These are phyloP conservation scores for Remersonia thermophila DNA, from an alignment of 2,329 filamentous ascomycete genomes.

Conservation along the genomic window DNA sequence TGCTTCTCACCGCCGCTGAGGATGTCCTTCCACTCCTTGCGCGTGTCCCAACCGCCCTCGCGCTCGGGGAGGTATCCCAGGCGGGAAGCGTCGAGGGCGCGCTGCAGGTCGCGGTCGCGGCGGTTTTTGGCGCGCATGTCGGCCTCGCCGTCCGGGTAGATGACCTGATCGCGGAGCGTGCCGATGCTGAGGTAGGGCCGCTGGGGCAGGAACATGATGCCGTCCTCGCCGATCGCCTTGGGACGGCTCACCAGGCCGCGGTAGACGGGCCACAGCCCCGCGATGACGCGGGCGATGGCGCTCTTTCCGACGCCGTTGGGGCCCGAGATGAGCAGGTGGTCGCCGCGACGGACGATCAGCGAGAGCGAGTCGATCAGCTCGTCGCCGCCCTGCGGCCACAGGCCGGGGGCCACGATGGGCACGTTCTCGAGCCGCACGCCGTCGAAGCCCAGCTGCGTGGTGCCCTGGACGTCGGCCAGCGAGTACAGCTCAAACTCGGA, in stretches of 20 bases:
- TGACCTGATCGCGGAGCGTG: conserved; percentile 90
- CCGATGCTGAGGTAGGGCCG: conserved; percentile 85
- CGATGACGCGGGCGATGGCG: conserved; percentile 74
- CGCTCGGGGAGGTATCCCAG: conserved; percentile 82
- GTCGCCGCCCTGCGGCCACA: conserved; percentile 85
- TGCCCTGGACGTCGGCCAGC: conserved; percentile 82
- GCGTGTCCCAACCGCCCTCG: conserved; percentile 91
- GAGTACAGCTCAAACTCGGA: conserved; percentile 59
- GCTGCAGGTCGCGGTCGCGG: conserved; percentile 64
- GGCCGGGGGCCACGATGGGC: conserved; percentile 74
- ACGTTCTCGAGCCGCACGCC: conserved; percentile 89
- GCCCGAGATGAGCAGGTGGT: conserved; percentile 89
- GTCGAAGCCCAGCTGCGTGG: conserved; percentile 87
- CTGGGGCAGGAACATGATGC: conserved; percentile 97
- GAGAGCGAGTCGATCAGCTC: conserved; percentile 81
- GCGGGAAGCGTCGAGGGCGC: conserved; percentile 68
- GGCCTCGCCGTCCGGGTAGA: conserved; percentile 88
- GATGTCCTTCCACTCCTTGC: conserved; percentile 98
- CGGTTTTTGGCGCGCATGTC: conserved; percentile 80
- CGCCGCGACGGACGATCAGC: conserved; percentile 77
- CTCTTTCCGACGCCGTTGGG: conserved; percentile 92
- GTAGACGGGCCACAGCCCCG: conserved; percentile 92
- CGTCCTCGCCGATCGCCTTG: conserved; percentile 66
- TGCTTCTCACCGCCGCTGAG: conserved; percentile 97
- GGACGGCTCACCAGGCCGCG: conserved; percentile 83